phyloP scores from a whole-genome alignment of 805 yeast species.

The Candida gorgasii region DNA sequence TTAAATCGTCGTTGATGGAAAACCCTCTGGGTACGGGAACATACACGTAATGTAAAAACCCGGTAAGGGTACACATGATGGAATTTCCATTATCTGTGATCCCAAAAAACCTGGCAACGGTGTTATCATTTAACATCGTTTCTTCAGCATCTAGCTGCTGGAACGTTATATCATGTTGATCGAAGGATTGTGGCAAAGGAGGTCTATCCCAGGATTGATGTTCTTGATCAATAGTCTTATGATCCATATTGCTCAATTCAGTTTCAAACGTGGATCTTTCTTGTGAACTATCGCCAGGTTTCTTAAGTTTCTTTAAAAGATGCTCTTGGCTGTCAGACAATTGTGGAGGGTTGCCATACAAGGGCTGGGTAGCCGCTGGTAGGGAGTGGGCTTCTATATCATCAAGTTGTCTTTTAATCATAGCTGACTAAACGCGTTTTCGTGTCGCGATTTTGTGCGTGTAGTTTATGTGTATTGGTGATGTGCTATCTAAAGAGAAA shows the following conservation, averaged over 20 bases:
- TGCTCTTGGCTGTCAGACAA: conserved; percentile 29
- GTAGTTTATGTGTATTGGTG: background rate
- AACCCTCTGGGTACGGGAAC: conserved; percentile 89
- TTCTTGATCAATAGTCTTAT: conserved; percentile 29
- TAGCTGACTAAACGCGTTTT: conserved; percentile 7
- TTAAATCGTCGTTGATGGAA: conserved; percentile 52
- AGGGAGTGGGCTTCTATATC: conserved; percentile 31
- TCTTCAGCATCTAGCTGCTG: conserved; percentile 98
- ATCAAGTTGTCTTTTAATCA: conserved; percentile 9
- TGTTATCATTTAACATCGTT: conserved; percentile 53
- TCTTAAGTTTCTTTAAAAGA: conserved; percentile 33
- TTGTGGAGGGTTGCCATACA: conserved; percentile 20
- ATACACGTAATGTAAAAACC: conserved; percentile 86
- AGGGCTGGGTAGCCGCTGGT: conserved; percentile 29
- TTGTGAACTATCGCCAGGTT: conserved; percentile 25
- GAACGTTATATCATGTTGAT: conserved; percentile 62
- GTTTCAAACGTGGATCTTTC: conserved; percentile 45
- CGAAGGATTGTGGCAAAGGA: conserved; percentile 48
- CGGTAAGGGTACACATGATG: conserved; percentile 84
- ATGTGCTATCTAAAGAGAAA: too few relatives aligned
- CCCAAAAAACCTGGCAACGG: conserved; percentile 85
- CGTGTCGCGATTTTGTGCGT: background rate
- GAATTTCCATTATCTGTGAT: conserved; percentile 87
- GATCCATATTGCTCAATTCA: conserved; percentile 37
- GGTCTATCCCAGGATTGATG: conserved; percentile 57